Base-by-base conservation (phyloP, 2,329 filamentous ascomycete species). In the Exophiala xenobiotica region DNA sequence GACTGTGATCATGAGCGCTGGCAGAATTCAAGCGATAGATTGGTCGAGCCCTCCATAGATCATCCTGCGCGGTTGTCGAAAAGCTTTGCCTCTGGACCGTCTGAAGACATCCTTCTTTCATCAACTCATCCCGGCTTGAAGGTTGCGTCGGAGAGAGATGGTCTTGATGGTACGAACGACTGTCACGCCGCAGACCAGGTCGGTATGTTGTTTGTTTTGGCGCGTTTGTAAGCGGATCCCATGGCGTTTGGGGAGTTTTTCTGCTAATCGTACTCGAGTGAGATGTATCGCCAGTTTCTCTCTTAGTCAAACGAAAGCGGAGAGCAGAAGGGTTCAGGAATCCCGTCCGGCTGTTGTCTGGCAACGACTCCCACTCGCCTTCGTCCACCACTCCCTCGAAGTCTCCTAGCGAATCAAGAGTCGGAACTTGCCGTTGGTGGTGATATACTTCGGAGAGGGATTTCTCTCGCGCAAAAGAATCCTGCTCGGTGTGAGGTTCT, bases 281-380 rank as follows among this genome's bases (percentile, higher is more conserved):
- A 29, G 23, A 27, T 3, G 38, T 43, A n/a, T 52, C 49, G 11
- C 22, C 29, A 23, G 55, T 52, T 3, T 48, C 42, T 41, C 46
- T 46, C n/a, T 49, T 55, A 12, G 49, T 23, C 42, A 58, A 38
- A 27, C 52, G 52, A 42, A 53, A 58, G 16, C 52, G 51, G 33
- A 53, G 16, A 24, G 39, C 46, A 14, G 55, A 55, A 12, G 55
- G 55, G n/a, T 53, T 55, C 35, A 53, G 38, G 29, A 55, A 55
- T 6, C 52, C 55, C 7, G 42, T 45, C 16, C 49, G 52, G 39
- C 55, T 53, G 19, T 42, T 55, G 5, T 55, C 37, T n/a, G 52
- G 55, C 19, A 27, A 20, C 2, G 26, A 27, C 23, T 49, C 31
- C 55, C 55, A 57, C 5, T 47, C 45, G 26, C 29, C 44, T 3